A percentile compares a stretch with the other conserved stretches of the same genome.
These are phyloP conservation scores for Tanacetum coccineum DNA, from an alignment of 129 eudicot species.

Conservation along the genomic window DNA sequence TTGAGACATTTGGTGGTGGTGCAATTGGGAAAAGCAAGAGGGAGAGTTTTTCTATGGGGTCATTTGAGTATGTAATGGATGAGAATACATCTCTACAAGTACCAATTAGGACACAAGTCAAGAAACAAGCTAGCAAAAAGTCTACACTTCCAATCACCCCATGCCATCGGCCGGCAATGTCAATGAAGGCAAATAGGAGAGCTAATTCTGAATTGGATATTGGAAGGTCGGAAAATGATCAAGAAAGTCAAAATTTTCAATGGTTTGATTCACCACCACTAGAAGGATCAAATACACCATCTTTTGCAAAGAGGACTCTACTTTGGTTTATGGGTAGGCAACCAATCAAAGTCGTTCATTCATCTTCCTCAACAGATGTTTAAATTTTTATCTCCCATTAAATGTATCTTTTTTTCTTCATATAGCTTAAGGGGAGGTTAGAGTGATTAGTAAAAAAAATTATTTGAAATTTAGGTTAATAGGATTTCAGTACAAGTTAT, in stretches of 20 bases:
- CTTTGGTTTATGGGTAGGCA: slow-evolving; percentile 75
- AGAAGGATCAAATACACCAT: slow-evolving; percentile 45
- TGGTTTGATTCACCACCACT: slow-evolving; percentile 52
- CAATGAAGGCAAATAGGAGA: slow-evolving; percentile 26
- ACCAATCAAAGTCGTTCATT: slow-evolving; percentile 56
- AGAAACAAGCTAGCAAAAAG: slow-evolving; percentile 51
- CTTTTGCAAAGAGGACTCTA: slow-evolving; percentile 69
- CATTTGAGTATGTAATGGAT: slow-evolving; percentile 86
- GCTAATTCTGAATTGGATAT: slow-evolving; percentile 47
- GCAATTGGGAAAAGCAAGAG: slow-evolving; percentile 41
- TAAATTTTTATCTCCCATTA: slow-evolving; percentile 8
- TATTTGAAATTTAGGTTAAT: no score
- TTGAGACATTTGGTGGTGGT: slow-evolving; percentile 18
- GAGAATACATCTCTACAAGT: slow-evolving; percentile 62
- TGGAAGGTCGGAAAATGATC: slow-evolving; percentile 42
- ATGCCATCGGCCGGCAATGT: slow-evolving; percentile 42
- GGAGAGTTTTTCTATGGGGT: slow-evolving; percentile 88
- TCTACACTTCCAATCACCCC: slow-evolving; percentile 42
- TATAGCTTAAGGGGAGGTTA: no score
- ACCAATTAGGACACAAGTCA: slow-evolving; percentile 56
- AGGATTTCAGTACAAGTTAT: no score
- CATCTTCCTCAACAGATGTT: slow-evolving; percentile 40
- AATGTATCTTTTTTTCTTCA: slow-evolving; percentile 8
- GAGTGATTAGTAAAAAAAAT: no score
- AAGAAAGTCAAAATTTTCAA: slow-evolving; percentile 44